Percentiles rank a stretch among this genome's conserved stretches.
Conservation (phyloP, 129 eudicot genomes). For the Lactuca sativa region DNA sequence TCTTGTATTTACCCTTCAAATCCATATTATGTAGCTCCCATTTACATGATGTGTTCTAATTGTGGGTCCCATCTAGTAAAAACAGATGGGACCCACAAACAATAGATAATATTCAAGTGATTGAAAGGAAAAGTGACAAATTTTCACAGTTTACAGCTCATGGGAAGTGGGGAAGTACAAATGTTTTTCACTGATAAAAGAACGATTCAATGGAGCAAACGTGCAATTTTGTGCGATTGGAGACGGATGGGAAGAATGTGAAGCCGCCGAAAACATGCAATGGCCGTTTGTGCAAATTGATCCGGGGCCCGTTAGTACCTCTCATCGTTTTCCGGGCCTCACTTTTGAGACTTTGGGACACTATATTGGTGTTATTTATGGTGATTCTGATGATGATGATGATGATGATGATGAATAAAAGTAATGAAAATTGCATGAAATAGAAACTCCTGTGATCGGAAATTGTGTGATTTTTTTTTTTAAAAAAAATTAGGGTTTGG, state of each 20-base stretch:
- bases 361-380: constrained; percentile 73
- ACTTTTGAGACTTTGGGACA: constrained; percentile 51
- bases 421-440: not conserved
- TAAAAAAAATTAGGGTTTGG: constrained; percentile 15
- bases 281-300: constrained; percentile 95
- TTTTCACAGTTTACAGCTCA: constrained; percentile 83
- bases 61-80: not conserved
- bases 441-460: not conserved
- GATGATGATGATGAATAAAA: constrained; percentile 6
- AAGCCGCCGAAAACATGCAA: constrained; percentile 76
- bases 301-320: constrained; percentile 48
- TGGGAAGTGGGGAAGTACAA: constrained; percentile 88
- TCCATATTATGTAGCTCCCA: not conserved
- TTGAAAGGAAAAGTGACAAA: not conserved
- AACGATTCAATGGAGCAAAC: constrained; percentile 66
- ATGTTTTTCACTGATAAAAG: constrained; percentile 74
- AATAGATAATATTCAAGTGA: no score
- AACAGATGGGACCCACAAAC: not conserved
- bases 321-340: constrained; percentile 84
- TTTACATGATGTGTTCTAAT: not conserved
- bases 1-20: no score
- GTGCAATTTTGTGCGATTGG: constrained; percentile 87
- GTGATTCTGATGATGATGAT: constrained; percentile 32
- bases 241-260: constrained; percentile 97
- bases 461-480: not conserved